A percentile compares a stretch with the other conserved stretches of the same genome.
phyloP scores from a whole-genome alignment of 1,284 basidiomycete genomes.

The Ceratobasidium sp. region DNA sequence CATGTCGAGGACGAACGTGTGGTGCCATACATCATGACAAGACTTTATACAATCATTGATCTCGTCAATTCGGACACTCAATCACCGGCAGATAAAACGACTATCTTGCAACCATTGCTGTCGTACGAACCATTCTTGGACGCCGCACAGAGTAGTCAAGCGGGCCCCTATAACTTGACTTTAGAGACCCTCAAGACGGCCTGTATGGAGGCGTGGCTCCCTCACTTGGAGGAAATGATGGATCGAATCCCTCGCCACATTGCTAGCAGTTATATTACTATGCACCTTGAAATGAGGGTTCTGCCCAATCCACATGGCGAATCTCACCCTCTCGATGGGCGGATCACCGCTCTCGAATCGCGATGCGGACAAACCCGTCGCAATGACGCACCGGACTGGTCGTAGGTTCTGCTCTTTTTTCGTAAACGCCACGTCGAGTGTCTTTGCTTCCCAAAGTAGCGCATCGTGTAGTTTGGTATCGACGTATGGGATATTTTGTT shows the following conservation, averaged over 20 bases:
- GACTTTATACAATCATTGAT: neutral
- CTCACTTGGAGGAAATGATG: constrained; percentile 8
- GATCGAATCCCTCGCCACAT: neutral
- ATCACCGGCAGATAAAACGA: neutral
- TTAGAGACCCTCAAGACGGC: neutral
- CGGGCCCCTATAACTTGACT: neutral
- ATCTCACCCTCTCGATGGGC: too few species aligned
- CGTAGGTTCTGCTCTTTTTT: too few species aligned
- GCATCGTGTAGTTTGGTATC: too few species aligned
- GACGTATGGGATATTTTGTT: too few species aligned
- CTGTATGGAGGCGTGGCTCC: neutral
- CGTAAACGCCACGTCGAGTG: too few species aligned
- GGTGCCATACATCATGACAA: neutral
- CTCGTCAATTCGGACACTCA: neutral
- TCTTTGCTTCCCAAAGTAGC: too few species aligned
- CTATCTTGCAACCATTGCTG: neutral
- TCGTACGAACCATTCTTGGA: neutral
- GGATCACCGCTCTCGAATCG: too few species aligned
- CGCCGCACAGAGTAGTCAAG: neutral
- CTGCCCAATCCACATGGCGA: too few species aligned
- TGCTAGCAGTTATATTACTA: neutral
- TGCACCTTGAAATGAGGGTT: too few species aligned
- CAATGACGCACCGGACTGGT: too few species aligned
- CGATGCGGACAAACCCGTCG: too few species aligned
- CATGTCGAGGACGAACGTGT: neutral